Percentiles rank a stretch among this genome's conserved stretches.
Conservation (phyloP, 495 filamentous ascomycete species). For the Jackrogersella minutella region DNA sequence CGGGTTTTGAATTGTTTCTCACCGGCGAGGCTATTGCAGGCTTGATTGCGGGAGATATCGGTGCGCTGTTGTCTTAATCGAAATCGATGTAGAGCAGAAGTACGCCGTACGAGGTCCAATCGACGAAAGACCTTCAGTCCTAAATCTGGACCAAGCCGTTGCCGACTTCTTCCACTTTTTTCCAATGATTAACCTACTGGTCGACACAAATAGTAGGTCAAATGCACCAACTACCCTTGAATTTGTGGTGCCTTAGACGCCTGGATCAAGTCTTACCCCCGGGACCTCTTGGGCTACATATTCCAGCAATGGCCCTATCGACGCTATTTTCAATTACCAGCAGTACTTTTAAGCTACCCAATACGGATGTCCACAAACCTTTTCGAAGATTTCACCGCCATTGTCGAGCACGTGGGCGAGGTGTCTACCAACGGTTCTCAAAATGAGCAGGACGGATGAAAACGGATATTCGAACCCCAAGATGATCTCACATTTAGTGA, state of each 20-base stretch:
- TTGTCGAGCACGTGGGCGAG: conserved; percentile 65
- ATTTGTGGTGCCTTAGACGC: conserved; percentile 67
- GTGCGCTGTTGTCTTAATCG: conserved; percentile 62
- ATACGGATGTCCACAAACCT: conserved; percentile 68
- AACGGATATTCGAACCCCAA: conserved; percentile 64
- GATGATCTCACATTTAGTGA: conserved; percentile 61
- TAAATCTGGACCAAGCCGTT: conserved; percentile 66
- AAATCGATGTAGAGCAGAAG: conserved; percentile 63
- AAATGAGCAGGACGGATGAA: conserved; percentile 56
- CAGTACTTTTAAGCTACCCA: conserved; percentile 67
- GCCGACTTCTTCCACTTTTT: conserved; percentile 68
- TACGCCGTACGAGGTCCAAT: conserved; percentile 62
- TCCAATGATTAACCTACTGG: conserved; percentile 61
- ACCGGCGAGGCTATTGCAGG: conserved; percentile 59
- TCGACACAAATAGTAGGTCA: conserved; percentile 59
- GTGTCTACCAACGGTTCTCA: conserved; percentile 51
- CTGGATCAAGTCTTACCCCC: conserved; percentile 64
- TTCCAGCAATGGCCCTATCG: conserved; percentile 66
- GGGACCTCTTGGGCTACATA: conserved; percentile 73
- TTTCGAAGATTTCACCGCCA: conserved; percentile 60
- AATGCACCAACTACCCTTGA: conserved; percentile 65
- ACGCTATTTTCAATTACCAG: conserved; percentile 69
- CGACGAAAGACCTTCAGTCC: conserved; percentile 63
- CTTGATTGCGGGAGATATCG: conserved; percentile 58
- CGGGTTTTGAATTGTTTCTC: conserved; percentile 61